phyloP scores from a whole-genome alignment of 2,329 filamentous ascomycete species.

The Fusarium drepaniforme region DNA sequence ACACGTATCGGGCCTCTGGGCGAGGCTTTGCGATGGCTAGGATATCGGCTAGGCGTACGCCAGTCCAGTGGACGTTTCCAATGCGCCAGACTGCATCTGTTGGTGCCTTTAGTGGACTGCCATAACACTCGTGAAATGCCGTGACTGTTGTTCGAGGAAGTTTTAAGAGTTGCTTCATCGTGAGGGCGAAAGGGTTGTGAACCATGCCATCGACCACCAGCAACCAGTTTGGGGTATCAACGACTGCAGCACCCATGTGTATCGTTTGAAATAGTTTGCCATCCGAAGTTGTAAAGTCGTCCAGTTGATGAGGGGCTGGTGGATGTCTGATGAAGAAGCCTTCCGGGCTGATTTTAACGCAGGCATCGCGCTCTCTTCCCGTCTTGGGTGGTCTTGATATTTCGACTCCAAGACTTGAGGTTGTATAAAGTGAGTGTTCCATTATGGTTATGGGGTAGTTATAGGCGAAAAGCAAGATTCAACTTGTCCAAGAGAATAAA shows the following conservation, averaged over 20 bases:
- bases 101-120: slow-evolving; percentile 11
- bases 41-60: not conserved
- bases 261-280: slow-evolving; percentile 15
- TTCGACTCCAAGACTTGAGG: slow-evolving; percentile 37
- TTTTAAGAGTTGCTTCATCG: slow-evolving; percentile 2
- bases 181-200: not conserved
- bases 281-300: not conserved
- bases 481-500: not conserved
- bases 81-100: slow-evolving; percentile 2
- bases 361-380: slow-evolving; percentile 1
- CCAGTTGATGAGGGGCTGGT: not conserved
- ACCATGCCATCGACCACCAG: slow-evolving; percentile 12
- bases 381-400: slow-evolving; percentile 14
- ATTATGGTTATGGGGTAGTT: not conserved
- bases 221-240: not conserved
- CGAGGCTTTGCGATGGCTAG: not conserved
- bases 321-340: slow-evolving; percentile 14
- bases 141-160: slow-evolving; percentile 4
- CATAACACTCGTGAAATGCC: slow-evolving; percentile 24
- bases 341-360: not conserved
- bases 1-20: slow-evolving; percentile 3
- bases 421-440: not conserved
- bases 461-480: too few species aligned
- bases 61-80: slow-evolving; percentile 16
- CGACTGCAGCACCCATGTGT: slow-evolving; percentile 17